A percentile compares a stretch with the other conserved stretches of the same genome.
phyloP scores from a whole-genome alignment of 2,329 filamentous ascomycete genomes.

The Acephala macrosclerotiorum region DNA sequence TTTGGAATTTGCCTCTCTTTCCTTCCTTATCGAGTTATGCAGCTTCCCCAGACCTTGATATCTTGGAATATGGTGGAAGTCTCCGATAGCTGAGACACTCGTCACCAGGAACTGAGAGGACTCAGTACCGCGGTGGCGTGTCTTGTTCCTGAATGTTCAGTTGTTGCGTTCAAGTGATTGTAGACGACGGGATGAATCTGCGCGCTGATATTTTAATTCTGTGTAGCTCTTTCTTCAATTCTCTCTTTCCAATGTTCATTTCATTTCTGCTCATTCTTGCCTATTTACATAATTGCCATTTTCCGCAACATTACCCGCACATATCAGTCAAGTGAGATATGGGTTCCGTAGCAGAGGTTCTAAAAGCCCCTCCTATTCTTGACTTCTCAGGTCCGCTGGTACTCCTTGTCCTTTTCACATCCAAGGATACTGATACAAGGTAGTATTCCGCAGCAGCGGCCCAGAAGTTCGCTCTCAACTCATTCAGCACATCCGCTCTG shows the following conservation, averaged over 20 bases:
- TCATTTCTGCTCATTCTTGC: not conserved
- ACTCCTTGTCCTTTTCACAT: not conserved
- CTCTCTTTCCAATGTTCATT: not conserved
- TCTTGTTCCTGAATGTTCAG: not conserved
- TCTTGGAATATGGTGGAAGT: not conserved
- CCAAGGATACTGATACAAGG: not conserved
- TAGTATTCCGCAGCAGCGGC: constrained; percentile 1
- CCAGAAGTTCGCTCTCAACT: constrained; percentile 3
- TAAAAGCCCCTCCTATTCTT: not conserved
- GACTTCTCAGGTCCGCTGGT: constrained; percentile 7
- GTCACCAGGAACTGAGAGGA: not conserved
- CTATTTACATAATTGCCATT: not conserved
- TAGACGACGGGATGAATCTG: not conserved
- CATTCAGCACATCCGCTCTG: constrained; percentile 9
- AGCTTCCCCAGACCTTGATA: not conserved
- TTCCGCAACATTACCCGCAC: not conserved
- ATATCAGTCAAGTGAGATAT: not conserved
- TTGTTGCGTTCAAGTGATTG: not conserved
- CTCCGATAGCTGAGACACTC: not conserved
- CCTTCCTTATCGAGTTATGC: not conserved
- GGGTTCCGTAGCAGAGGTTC: not conserved
- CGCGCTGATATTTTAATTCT: not conserved
- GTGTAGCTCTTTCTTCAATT: not conserved
- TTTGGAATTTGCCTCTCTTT: constrained; percentile 6
- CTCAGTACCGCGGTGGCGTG: not conserved